Evolutionary conservation across 148 eudicot genomes (phyloP), one percentile per base, ranked within the genome.

Genomic region (Rhododendron molle): DNA sequence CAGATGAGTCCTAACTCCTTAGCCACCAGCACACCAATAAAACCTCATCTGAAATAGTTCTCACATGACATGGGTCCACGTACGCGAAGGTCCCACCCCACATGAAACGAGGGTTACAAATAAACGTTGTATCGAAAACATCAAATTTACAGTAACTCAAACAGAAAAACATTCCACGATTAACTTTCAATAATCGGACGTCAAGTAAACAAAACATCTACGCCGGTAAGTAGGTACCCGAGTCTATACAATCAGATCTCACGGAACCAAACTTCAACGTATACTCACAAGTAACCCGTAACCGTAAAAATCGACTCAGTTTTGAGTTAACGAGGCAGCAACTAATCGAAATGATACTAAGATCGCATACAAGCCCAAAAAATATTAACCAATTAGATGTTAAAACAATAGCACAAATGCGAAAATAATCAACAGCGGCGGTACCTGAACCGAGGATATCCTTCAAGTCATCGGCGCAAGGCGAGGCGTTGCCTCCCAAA

Each of bases 401-500:
- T 20, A 40, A 72, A 2, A 13, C n/a, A 0, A 3, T 34, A 50
- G 23, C 4, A 10, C 40, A 69, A n/a, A n/a, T 28, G 5, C 8
- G 5, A 74, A 74, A 16, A 4, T 36, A 74, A 74, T 71, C 38
- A 71, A 32, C 78, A 3, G 36, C 2, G 32, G 0, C 2, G 34
- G 1, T 83, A 95, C 98, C 97, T 83, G 98, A 90, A 14, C 88
- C 90, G 52, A 95, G 93, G 60, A 95, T 91, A 0, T 81, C 18
- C 87, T 92, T 92, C 76, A 94, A 28, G 84, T 94, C 97, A 5
- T 84, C 87, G 58, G 90, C 89, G 10, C 92, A 82, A 4, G 98
- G 98, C 80, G 32, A 28, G 44, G 90, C 21, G 87, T 91, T 93
- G 30, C 97, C 98, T 1, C 98, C 97, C 94, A 95, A 90, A 52